Evolutionary conservation across 768 basidiomycete genomes (phyloP), one percentile per base, ranked within the genome.

Genomic region (Cytidiella melzeri): DNA sequence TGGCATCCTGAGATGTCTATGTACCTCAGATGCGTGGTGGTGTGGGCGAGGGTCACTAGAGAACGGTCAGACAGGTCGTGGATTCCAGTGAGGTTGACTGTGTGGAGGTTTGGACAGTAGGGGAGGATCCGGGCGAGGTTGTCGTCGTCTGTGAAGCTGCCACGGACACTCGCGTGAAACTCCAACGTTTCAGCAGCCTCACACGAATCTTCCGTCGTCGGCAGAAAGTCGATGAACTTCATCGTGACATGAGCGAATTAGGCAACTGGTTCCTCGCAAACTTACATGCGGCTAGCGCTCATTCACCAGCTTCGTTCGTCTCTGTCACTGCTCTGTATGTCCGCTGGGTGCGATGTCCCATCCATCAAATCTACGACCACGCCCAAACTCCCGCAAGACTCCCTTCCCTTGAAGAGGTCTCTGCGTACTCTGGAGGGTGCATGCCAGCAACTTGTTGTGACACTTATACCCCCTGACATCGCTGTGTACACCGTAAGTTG

Each of bases 1-100:
- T 71, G 73, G 69, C 93, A 96, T 15, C 81, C 83, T 49, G 79
- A 77, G 51, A 96, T 59, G 64, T 91, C 85, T 47, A 96, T 64
- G 18, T 85, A 84, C 51, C 84, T 80, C 5, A 97, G 71, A 48
- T 81, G 78, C 15, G 70, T 67, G 34, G 90, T 85, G 41, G 70
- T 73, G 50, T 69, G 66, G 7, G 86, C 83, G 37, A 94, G 72
- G 15, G 74, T 65, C 34, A 78, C 70, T 39, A 94, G 64, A 5
- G 87, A 81, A 54, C 74, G 73, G 71, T 94, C 87, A 23, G 83
- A 80, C 13, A 80, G 74, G 52, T 81, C 76, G 46, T 72, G 71
- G 12, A 85, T 74, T n/a, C 83, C 83, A 12, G 76, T 76, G n/a
- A 93, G 71, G 41, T 80, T 76, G 20, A 83, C 75, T 3, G 81